phyloP scores from a whole-genome alignment of 495 filamentous ascomycete species.

The Neurospora tetraspora region DNA sequence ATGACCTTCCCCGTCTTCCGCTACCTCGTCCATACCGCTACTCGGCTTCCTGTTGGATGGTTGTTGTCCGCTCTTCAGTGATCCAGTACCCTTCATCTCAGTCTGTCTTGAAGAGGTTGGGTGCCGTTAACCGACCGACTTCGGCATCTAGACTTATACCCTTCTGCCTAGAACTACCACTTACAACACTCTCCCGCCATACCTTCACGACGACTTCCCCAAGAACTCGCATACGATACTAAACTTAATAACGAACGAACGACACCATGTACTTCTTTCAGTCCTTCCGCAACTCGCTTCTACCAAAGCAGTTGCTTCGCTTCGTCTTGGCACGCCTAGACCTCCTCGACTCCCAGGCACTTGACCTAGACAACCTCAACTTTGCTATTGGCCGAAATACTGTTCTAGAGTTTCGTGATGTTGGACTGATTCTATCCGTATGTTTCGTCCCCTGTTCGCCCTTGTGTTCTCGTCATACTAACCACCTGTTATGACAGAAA shows the following conservation, averaged over 20 bases:
- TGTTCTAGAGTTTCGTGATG: slow-evolving; percentile 69
- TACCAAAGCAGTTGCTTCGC: slow-evolving; percentile 73
- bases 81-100: not conserved
- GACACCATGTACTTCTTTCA: slow-evolving; percentile 45
- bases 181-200: not conserved
- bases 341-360: slow-evolving; percentile 67
- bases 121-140: not conserved
- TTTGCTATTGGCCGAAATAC: slow-evolving; percentile 66
- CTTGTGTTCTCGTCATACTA: not conserved
- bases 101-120: not conserved
- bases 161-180: not conserved
- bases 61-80: not conserved
- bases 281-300: slow-evolving; percentile 51
- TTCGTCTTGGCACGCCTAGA: slow-evolving; percentile 73
- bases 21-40: not conserved
- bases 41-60: not conserved
- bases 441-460: not conserved
- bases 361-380: slow-evolving; percentile 72
- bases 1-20: not conserved
- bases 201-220: not conserved
- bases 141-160: not conserved
- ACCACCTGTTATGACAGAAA: slow-evolving; percentile 45
- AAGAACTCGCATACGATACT: not conserved
- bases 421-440: slow-evolving; percentile 51
- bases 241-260: not conserved